These are phyloP conservation scores for Alternaria panax DNA, from an alignment of 2,329 filamentous ascomycete genomes.

Conservation along the genomic window DNA sequence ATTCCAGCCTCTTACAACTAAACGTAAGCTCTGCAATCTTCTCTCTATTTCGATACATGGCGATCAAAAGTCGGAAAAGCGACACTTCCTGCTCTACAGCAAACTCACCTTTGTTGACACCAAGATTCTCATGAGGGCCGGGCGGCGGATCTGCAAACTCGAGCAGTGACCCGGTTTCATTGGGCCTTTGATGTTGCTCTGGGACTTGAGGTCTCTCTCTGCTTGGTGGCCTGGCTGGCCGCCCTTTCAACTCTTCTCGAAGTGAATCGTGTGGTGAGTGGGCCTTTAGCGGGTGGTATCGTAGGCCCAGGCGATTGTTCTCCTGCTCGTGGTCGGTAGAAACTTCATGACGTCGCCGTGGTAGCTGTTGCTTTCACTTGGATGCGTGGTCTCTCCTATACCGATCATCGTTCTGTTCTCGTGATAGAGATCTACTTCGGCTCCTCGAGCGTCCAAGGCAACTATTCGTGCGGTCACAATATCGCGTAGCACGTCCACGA, in stretches of 20 bases:
- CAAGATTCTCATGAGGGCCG: not conserved
- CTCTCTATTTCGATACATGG: not conserved
- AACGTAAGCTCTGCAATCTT: not conserved
- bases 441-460: not conserved
- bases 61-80: not conserved
- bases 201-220: not conserved
- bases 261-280: not conserved
- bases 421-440: not conserved
- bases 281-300: not conserved
- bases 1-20: not conserved
- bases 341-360: not conserved
- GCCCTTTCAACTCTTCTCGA: not conserved
- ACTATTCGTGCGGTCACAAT: not conserved
- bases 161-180: not conserved
- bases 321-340: not conserved
- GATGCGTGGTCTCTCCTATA: not conserved
- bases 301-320: not conserved
- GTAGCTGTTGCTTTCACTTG: not conserved
- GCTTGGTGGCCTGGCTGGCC: not conserved
- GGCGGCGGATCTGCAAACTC: not conserved
- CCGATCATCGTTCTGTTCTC: not conserved
- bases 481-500: not conserved
- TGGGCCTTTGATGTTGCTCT: not conserved
- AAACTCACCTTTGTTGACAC: not conserved
- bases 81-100: not conserved